A percentile compares a stretch with the other conserved stretches of the same genome.
phyloP scores from a whole-genome alignment of 2,329 filamentous ascomycete genomes.

The Neonectria neomacrospora region DNA sequence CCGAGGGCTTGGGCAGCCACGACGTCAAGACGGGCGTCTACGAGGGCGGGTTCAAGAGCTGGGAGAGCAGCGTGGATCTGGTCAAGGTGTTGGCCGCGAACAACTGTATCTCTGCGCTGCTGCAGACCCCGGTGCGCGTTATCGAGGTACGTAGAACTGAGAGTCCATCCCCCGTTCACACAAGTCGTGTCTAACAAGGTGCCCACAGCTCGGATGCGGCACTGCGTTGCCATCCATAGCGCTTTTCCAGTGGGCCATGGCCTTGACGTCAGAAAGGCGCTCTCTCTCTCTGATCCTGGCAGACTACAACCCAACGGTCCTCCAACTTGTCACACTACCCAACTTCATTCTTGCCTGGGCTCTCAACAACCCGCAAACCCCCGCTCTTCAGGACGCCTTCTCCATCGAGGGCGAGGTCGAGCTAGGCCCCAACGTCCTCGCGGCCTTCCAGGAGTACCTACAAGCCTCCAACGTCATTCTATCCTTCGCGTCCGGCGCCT shows the following conservation, averaged over 20 bases:
- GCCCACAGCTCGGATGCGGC: conserved; percentile 76
- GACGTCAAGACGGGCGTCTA: conserved; percentile 86
- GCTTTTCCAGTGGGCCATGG: conserved; percentile 71
- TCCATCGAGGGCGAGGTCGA: conserved; percentile 71
- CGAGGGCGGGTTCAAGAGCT: conserved; percentile 89
- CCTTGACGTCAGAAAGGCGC: conserved; percentile 41
- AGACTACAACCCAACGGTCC: conserved; percentile 83
- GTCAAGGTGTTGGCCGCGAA: conserved; percentile 71
- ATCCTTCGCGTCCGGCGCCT: conserved; percentile 78
- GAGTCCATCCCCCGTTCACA: neutral
- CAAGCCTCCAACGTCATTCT: conserved; percentile 62
- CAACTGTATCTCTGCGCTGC: conserved; percentile 49
- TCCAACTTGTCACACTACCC: conserved; percentile 81
- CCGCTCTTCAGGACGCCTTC: conserved; percentile 58
- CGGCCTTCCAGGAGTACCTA: conserved; percentile 68
- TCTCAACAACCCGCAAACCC: conserved; percentile 53
- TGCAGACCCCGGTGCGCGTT: conserved; percentile 54
- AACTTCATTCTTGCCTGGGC: conserved; percentile 81
- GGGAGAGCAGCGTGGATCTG: conserved; percentile 86
- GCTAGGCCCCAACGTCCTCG: conserved; percentile 66
- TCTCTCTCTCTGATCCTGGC: conserved; percentile 72
- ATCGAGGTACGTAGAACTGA: conserved; percentile 62
- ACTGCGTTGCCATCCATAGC: conserved; percentile 79
- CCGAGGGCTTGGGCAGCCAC: conserved; percentile 68
- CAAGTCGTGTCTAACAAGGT: neutral